Evolutionary conservation across 768 basidiomycete species (phyloP), one percentile per base, ranked within the genome.

Genomic region (Baorangia bicolor): DNA sequence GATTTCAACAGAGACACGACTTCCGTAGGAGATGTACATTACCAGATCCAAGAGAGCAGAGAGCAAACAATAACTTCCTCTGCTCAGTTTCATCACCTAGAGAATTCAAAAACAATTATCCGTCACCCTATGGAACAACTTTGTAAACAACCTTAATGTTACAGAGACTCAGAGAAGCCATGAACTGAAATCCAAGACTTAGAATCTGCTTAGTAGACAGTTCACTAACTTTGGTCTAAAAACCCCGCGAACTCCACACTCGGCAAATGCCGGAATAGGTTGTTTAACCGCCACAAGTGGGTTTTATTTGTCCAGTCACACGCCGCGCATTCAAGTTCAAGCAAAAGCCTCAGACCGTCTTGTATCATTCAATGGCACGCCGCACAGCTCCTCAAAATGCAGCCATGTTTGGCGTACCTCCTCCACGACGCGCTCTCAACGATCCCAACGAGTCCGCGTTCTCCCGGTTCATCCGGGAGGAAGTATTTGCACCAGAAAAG

Each of bases 401-500:
- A 54, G 76, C 77, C 59, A 76, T 85, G 66, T 79, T 88, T 61
- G 75, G 76, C 11, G 62, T 47, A 53, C 59, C 70, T 31, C 77
- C 81, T 4, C 79, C 78, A 49, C 70, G 75, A 14, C 69, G 74
- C 45, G 62, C 72, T 39, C 66, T 81, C 41, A 68, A 71, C 33
- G 85, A 88, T 68, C 79, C 83, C 8, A 78, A 87, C 66, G 86
- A 90, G 65, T 81, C 85, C 53, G 70, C 77, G 28, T 84, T 90
- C 63, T 80, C 81, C 21, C 78, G 69, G 13, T 74, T 77, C 65
- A 42, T 78, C 58, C 79, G 86, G 52, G 83, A 83, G 46, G 83
- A 92, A 74, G 75, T 92, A 23, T 80, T 80, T 54, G 80, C 88
- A 46, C 86, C 86, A 11, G 88, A 92, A 60, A 91, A 92, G 70